Conservation (phyloP, 169 alveolate genomes). For the Plasmodium vivax region DNA sequence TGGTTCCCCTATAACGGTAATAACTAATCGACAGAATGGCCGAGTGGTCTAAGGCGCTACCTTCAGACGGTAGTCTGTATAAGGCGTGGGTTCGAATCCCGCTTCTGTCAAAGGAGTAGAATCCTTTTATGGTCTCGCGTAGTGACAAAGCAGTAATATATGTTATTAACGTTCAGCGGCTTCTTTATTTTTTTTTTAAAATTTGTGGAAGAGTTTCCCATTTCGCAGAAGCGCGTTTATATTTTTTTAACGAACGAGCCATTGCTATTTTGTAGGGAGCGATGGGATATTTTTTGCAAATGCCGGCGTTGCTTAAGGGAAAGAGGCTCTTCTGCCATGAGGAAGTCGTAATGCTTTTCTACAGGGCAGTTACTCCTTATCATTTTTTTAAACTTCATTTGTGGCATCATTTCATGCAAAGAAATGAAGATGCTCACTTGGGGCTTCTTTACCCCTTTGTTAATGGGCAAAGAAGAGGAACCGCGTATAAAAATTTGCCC, state of each 20-base stretch:
- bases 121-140: not conserved
- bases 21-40: slow-evolving; percentile 67
- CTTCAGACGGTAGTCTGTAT: slow-evolving; percentile 76
- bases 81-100: slow-evolving; percentile 80
- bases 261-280: not conserved
- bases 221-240: not conserved
- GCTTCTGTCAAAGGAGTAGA: slow-evolving; percentile 63
- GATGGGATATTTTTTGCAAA: not conserved
- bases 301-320: not conserved
- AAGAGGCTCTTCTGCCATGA: not conserved
- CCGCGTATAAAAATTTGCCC: not conserved
- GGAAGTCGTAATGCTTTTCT: not conserved
- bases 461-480: not conserved
- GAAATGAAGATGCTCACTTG: too few relatives aligned
- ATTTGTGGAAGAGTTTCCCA: not conserved
- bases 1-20: not conserved
- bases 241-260: not conserved
- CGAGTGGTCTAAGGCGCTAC: slow-evolving; percentile 80
- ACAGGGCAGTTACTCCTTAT: not conserved
- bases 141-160: not conserved
- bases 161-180: not conserved
- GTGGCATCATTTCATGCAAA: not conserved
- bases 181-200: too few relatives aligned
- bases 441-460: too few relatives aligned
- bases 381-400: not conserved